These are phyloP conservation scores for Camillea tinctor DNA, from an alignment of 2,329 filamentous ascomycete species.

Conservation along the genomic window DNA sequence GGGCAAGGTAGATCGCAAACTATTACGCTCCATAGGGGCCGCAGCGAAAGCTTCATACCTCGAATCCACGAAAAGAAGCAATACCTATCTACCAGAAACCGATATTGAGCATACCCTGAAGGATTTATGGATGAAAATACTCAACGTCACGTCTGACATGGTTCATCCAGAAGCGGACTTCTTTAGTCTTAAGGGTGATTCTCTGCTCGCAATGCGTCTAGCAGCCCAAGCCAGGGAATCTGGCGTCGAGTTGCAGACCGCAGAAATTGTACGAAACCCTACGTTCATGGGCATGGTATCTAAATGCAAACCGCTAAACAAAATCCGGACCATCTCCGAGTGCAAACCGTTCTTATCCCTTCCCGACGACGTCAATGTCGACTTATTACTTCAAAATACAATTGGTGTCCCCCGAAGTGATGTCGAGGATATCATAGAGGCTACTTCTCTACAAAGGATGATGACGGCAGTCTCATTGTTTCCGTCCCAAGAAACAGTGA, in stretches of 20 bases:
- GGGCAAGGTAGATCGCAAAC: conserved; percentile 3
- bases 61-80: background rate
- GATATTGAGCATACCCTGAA: background rate
- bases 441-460: background rate
- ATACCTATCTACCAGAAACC: background rate
- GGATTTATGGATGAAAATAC: conserved; percentile 8
- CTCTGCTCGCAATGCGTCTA: conserved; percentile 10
- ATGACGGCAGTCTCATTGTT: background rate
- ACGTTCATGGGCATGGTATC: background rate
- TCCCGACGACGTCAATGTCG: background rate
- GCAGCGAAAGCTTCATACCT: background rate
- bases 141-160: conserved; percentile 2
- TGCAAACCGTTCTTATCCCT: background rate
- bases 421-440: background rate
- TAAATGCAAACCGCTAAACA: background rate
- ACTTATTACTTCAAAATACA: background rate
- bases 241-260: conserved; percentile 1
- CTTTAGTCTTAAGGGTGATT: conserved; percentile 9
- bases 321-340: background rate
- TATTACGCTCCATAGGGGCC: background rate
- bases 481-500: background rate
- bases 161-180: conserved; percentile 9
- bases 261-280: conserved; percentile 13
- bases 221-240: conserved; percentile 1
- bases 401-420: background rate